These are phyloP conservation scores for Cutaneotrichosporon cyanovorans DNA, from an alignment of 1,284 basidiomycete genomes.

Conservation along the genomic window DNA sequence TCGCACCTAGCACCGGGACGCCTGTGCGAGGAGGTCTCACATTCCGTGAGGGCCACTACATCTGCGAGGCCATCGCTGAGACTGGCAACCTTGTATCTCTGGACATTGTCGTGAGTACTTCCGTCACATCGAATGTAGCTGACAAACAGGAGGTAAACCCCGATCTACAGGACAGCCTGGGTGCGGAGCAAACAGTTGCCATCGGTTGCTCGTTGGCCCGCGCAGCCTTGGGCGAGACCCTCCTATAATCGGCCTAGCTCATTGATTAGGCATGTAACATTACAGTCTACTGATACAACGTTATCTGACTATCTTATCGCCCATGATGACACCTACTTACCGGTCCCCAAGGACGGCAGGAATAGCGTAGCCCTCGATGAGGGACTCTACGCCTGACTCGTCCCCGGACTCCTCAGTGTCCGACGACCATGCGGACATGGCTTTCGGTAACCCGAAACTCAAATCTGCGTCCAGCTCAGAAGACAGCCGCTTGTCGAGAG, in stretches of 20 bases:
- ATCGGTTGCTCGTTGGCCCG: constrained; percentile 90
- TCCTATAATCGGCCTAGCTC: constrained; percentile 26
- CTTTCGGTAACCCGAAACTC: too few relatives aligned
- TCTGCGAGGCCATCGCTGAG: constrained; percentile 89
- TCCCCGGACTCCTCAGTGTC: too few relatives aligned
- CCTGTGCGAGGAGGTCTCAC: constrained; percentile 88
- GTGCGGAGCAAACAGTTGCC: constrained; percentile 79
- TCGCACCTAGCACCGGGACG: constrained; percentile 67
- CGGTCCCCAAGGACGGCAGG: too few relatives aligned
- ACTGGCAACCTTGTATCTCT: constrained; percentile 86
- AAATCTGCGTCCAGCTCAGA: too few relatives aligned
- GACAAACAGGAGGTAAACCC: constrained; percentile 88
- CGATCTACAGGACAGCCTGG: constrained; percentile 60
- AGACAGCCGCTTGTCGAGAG: too few relatives aligned
- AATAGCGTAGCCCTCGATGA: too few relatives aligned
- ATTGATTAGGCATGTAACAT: too few relatives aligned
- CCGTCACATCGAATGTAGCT: constrained; percentile 1
- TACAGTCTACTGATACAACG: too few relatives aligned
- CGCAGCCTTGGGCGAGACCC: constrained; percentile 70
- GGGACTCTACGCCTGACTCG: too few relatives aligned
- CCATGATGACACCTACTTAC: too few relatives aligned
- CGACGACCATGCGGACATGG: too few relatives aligned
- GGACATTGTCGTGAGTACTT: constrained; percentile 70
- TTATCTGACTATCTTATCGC: too few relatives aligned
- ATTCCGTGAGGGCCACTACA: constrained; percentile 87